Percentiles rank a stretch among this genome's conserved stretches.
Conservation (phyloP, 345 rosid species). For the Melaleuca alternifolia region DNA sequence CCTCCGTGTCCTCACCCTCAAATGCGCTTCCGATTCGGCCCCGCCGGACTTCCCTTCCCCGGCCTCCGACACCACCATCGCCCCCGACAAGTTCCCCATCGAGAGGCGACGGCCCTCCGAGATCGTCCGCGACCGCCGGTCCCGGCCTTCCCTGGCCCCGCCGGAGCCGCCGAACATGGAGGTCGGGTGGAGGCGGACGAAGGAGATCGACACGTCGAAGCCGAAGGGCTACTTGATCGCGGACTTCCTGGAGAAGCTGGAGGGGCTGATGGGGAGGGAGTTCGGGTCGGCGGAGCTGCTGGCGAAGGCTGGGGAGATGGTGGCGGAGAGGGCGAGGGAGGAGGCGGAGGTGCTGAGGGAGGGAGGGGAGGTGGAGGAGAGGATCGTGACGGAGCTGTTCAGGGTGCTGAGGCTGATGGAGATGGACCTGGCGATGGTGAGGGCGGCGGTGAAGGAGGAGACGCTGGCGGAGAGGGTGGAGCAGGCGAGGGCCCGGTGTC, state of each 20-base stretch:
- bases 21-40: not conserved
- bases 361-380: slow-evolving; percentile 72
- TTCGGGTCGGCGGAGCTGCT: slow-evolving; percentile 71
- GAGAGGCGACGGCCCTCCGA: slow-evolving; percentile 60
- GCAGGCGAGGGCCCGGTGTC: slow-evolving; percentile 77
- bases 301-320: slow-evolving; percentile 74
- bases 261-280: slow-evolving; percentile 58
- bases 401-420: slow-evolving; percentile 90
- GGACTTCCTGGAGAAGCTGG: slow-evolving; percentile 75
- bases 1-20: not conserved
- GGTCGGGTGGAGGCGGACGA: slow-evolving; percentile 81
- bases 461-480: slow-evolving; percentile 63
- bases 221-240: slow-evolving; percentile 71
- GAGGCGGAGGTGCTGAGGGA: slow-evolving; percentile 81
- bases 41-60: slow-evolving; percentile 28
- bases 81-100: slow-evolving; percentile 53
- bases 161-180: slow-evolving; percentile 71
- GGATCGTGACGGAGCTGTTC: slow-evolving; percentile 77
- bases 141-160: slow-evolving; percentile 21
- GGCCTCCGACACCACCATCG: slow-evolving; percentile 28
- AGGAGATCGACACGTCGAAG: slow-evolving; percentile 54
- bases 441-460: slow-evolving; percentile 74
- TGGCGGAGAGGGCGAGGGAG: slow-evolving; percentile 81
- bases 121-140: slow-evolving; percentile 39
- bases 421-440: slow-evolving; percentile 96